phyloP scores from a whole-genome alignment of 257 asterid genomes.

The Handroanthus guayacan region DNA sequence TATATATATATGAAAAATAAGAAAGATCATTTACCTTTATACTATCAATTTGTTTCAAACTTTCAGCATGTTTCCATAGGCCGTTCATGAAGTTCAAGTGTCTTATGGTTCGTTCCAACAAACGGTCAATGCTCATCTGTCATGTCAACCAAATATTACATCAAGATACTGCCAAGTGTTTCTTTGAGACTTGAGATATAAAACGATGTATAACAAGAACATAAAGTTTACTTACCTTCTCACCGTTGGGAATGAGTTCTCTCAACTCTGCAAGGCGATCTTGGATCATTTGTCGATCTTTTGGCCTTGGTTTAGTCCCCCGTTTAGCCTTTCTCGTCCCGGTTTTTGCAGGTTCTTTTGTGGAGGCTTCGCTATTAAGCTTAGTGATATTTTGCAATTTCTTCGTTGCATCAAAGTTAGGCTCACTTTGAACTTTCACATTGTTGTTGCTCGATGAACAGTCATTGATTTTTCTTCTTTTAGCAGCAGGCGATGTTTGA shows the following conservation, averaged over 20 bases:
- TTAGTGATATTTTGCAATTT: constrained; percentile 28
- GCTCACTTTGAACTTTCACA: constrained; percentile 33
- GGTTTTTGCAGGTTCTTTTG: constrained; percentile 44
- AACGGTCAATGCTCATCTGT: constrained; percentile 95
- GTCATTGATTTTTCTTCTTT: constrained; percentile 64
- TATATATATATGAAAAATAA: neutral
- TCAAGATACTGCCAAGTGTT: constrained; percentile 24
- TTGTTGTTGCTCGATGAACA: constrained; percentile 42
- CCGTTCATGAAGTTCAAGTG: constrained; percentile 83
- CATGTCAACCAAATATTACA: constrained; percentile 31
- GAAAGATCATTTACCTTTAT: constrained; percentile 51
- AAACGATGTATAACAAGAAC: neutral
- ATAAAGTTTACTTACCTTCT: constrained; percentile 59
- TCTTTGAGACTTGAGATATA: too few relatives aligned
- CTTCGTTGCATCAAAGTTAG: constrained; percentile 40
- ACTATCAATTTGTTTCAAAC: constrained; percentile 42
- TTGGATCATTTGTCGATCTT: constrained; percentile 84
- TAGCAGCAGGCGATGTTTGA: constrained; percentile 48
- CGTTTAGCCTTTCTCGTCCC: constrained; percentile 75
- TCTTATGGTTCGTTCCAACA: constrained; percentile 75
- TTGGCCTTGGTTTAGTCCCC: constrained; percentile 82
- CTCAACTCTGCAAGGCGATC: constrained; percentile 82
- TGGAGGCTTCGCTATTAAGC: constrained; percentile 36
- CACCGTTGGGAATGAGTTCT: constrained; percentile 79
- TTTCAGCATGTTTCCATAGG: constrained; percentile 64